These are phyloP conservation scores for Priceomyces melissophilus DNA, from an alignment of 805 yeast genomes.

Conservation along the genomic window DNA sequence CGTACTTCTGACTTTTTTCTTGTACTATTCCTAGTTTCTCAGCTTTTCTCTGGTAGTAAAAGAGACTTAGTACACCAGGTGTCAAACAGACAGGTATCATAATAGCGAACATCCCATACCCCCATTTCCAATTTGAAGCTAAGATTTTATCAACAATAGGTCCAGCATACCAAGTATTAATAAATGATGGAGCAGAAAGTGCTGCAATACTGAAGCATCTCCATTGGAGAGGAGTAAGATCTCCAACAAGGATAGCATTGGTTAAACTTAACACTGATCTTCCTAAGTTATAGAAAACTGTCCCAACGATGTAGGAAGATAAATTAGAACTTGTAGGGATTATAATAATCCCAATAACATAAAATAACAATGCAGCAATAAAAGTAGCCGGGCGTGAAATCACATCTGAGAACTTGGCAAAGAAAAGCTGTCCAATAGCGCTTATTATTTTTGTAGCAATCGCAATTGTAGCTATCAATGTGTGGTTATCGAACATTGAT, in stretches of 20 bases:
- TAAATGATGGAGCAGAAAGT: constrained; percentile 18
- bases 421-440: constrained; percentile 12
- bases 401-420: constrained; percentile 20
- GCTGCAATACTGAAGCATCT: constrained; percentile 16
- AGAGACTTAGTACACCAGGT: constrained; percentile 31
- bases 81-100: constrained; percentile 39
- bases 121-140: constrained; percentile 32
- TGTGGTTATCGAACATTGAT: constrained; percentile 17
- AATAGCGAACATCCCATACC: constrained; percentile 48
- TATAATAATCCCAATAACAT: constrained; percentile 18
- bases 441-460: constrained; percentile 5
- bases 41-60: constrained; percentile 29
- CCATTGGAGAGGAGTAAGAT: constrained; percentile 24
- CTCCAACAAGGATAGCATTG: constrained; percentile 19
- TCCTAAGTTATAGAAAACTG: constrained; percentile 17
- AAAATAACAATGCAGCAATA: constrained; percentile 13
- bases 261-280: constrained; percentile 15
- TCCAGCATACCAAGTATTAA: constrained; percentile 44
- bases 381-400: constrained; percentile 20
- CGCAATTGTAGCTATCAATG: constrained; percentile 17
- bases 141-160: constrained; percentile 20
- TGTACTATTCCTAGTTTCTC: constrained; percentile 12
- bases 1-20: not conserved
- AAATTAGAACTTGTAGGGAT: constrained; percentile 17
- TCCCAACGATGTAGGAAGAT: constrained; percentile 22